Evolutionary conservation across 2,329 filamentous ascomycete species (phyloP), one percentile per base, ranked within the genome.

Genomic region (Exutisphaerella laricina): DNA sequence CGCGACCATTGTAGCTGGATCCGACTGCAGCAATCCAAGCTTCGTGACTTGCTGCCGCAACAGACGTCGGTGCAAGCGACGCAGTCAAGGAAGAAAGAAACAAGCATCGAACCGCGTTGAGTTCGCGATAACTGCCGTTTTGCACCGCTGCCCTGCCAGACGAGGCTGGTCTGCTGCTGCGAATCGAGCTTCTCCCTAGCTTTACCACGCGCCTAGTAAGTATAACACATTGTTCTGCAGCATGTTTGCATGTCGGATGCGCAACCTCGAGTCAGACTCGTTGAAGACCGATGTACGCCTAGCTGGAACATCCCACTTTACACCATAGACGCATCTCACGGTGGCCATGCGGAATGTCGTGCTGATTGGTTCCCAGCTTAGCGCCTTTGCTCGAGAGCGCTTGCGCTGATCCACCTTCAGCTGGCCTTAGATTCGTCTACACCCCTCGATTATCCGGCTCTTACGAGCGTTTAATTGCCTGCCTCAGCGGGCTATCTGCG

Each of bases 321-420:
- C 47, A 48, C 31, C 44, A 37, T 41, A 21, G 45, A 57, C 43
- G 41, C 49, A 13, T 39, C 32, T 48, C 31, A 38, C 13, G 52
- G 49, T 46, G 41, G 49, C 49, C 54, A 58, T 51, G 36, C 30
- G 51, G 31, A 20, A 46, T 7, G 17, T 16, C 13, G 38, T 45
- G 45, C 44, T 54, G 49, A 51, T 56, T 54, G 51, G 46, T 41
- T 23, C 22, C 25, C 40, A 45, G 48, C 25, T 21, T 39, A 25
- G 8, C 26, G 13, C 26, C 32, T 41, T 36, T 46, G 29, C 37
- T 43, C 45, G 31, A n/a, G n/a, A n/a, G 33, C 40, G 35, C 25
- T 41, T 33, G 28, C 37, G 26, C 36, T 33, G 46, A 43, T 39
- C 39, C 32, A 25, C 38, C 25, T 40, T 46, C 45, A 46, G 36